Evolutionary conservation across 2,329 filamentous ascomycete genomes (phyloP).

Genomic region (Exophiala oligosperma): DNA sequence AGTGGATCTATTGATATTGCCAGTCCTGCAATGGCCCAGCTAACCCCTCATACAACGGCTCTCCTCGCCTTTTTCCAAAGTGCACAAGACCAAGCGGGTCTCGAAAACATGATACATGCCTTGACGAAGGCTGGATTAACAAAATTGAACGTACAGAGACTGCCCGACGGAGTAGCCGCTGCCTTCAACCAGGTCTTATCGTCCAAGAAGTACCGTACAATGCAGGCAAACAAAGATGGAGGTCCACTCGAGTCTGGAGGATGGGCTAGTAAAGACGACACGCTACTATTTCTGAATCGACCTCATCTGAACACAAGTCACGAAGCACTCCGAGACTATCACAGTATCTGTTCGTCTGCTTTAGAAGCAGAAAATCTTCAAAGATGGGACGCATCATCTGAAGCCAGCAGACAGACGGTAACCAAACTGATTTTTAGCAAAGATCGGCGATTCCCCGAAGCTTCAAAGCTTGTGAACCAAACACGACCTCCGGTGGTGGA

Average conservation of each 20-base stretch:
- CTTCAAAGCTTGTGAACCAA: slow-evolving; percentile 80
- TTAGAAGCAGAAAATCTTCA: slow-evolving; percentile 52
- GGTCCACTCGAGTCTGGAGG: neutral
- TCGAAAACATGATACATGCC: slow-evolving; percentile 6
- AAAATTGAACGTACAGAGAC: slow-evolving; percentile 67
- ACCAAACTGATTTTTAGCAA: slow-evolving; percentile 88
- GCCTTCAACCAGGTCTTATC: slow-evolving; percentile 81
- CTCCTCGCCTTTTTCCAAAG: slow-evolving; percentile 14
- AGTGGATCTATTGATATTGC: slow-evolving; percentile 2
- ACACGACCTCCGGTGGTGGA: slow-evolving; percentile 76
- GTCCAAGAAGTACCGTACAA: slow-evolving; percentile 9
- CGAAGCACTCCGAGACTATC: slow-evolving; percentile 70
- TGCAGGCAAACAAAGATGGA: neutral
- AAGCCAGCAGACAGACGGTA: slow-evolving; percentile 78
- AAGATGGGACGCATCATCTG: slow-evolving; percentile 74
- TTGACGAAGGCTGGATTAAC: slow-evolving; percentile 59
- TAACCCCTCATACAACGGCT: slow-evolving; percentile 20
- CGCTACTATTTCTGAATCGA: slow-evolving; percentile 3
- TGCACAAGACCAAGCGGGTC: neutral
- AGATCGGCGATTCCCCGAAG: slow-evolving; percentile 86
- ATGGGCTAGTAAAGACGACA: neutral
- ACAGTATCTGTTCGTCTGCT: slow-evolving; percentile 64
- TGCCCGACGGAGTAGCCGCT: slow-evolving; percentile 80
- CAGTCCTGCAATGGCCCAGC: slow-evolving; percentile 2
- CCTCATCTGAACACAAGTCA: slow-evolving; percentile 42